Conservation (phyloP, 331 rosid species). For the Arachis monticola region DNA sequence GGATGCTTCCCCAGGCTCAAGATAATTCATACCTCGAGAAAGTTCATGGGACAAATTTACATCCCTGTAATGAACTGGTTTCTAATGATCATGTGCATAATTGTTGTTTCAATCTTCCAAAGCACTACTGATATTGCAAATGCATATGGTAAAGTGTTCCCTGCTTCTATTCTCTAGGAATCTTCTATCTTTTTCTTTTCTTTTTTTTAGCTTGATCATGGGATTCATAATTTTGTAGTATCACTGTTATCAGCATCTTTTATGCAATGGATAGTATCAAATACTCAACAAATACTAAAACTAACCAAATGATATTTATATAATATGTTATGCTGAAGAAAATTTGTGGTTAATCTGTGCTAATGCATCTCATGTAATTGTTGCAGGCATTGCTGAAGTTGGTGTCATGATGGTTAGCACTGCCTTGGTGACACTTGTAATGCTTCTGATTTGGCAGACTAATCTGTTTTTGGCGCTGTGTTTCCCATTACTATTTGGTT, state of each 20-base stretch:
- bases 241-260: not conserved
- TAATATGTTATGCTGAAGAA: not conserved
- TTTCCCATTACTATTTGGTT: constrained; percentile 80
- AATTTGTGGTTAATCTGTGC: constrained; percentile 25
- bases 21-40: constrained; percentile 92
- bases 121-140: constrained; percentile 95
- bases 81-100: constrained; percentile 88
- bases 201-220: constrained; percentile 1
- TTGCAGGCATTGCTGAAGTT: constrained; percentile 97
- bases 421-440: constrained; percentile 83
- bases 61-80: constrained; percentile 91
- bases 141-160: constrained; percentile 47
- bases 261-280: constrained; percentile 2
- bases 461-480: constrained; percentile 76
- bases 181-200: too few relatives aligned
- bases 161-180: too few relatives aligned
- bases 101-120: constrained; percentile 81
- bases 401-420: constrained; percentile 98
- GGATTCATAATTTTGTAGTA: constrained; percentile 3
- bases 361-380: constrained; percentile 42
- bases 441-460: constrained; percentile 97
- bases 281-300: constrained; percentile 1
- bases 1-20: constrained; percentile 99
- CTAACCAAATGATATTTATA: constrained; percentile 10
- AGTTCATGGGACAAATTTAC: constrained; percentile 92